These are phyloP conservation scores for Paramecium primaurelia DNA, from an alignment of 73 alveolate genomes.

Conservation along the genomic window DNA sequence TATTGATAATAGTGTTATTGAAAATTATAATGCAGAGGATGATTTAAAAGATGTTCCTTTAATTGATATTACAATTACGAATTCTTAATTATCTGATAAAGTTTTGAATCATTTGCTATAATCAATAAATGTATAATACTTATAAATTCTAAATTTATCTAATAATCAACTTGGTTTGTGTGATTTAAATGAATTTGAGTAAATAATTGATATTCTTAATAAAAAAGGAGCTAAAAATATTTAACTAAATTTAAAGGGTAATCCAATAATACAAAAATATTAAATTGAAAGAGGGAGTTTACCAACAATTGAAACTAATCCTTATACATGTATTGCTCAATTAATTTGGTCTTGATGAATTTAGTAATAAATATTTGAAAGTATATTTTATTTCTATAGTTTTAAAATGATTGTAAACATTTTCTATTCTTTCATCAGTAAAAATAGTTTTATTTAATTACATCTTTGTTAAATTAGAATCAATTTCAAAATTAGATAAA, in stretches of 20 bases:
- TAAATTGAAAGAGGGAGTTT: background rate
- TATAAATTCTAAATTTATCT: background rate
- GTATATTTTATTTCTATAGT: background rate
- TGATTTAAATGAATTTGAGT: background rate
- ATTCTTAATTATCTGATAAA: background rate
- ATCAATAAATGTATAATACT: background rate
- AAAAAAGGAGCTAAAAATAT: background rate
- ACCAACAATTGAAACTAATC: background rate
- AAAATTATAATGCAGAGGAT: background rate
- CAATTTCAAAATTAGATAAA: background rate
- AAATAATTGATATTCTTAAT: background rate
- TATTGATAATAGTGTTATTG: background rate
- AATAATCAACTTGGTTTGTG: background rate
- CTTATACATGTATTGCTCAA: background rate
- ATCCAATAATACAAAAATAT: background rate
- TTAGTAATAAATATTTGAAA: background rate
- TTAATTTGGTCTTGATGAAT: background rate
- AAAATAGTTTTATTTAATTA: too few species aligned
- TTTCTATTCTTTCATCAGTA: background rate
- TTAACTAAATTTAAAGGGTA: background rate
- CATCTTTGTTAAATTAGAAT: background rate
- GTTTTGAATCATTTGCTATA: background rate
- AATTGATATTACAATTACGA: background rate
- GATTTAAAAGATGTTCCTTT: background rate
- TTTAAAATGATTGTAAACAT: background rate